A percentile compares a stretch with the other conserved stretches of the same genome.
These are phyloP conservation scores for Colletotrichum sojae DNA, from an alignment of 2,329 filamentous ascomycete species.

Conservation along the genomic window DNA sequence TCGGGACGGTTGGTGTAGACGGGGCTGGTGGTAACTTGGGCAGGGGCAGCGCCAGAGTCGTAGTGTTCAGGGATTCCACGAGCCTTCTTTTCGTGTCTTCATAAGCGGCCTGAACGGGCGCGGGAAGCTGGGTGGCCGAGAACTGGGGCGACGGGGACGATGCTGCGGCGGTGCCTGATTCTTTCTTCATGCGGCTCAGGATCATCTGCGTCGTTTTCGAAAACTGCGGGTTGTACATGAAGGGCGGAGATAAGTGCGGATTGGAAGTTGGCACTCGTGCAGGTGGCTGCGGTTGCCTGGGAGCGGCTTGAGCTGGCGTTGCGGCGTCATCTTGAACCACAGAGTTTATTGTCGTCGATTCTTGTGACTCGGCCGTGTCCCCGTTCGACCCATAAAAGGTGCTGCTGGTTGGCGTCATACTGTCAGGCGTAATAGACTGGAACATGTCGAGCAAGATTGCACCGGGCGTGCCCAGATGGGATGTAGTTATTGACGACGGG, in stretches of 20 bases:
- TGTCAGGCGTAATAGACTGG: background rate
- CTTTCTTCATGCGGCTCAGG: slow-evolving; percentile 46
- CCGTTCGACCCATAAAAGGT: background rate
- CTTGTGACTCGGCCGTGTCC: background rate
- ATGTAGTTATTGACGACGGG: background rate
- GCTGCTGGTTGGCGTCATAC: background rate
- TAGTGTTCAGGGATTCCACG: slow-evolving; percentile 30
- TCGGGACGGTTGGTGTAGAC: background rate
- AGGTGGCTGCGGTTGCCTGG: background rate
- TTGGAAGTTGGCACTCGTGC: background rate
- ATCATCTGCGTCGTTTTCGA: slow-evolving; percentile 46
- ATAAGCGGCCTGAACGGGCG: slow-evolving; percentile 15
- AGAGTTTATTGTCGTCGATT: background rate
- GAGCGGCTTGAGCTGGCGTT: background rate
- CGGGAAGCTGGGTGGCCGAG: background rate
- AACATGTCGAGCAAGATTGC: background rate
- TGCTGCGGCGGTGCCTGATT: slow-evolving; percentile 20
- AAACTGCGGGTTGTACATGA: slow-evolving; percentile 50
- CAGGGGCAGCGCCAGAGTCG: slow-evolving; percentile 18
- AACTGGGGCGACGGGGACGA: background rate
- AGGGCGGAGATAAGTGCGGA: background rate
- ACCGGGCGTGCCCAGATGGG: background rate
- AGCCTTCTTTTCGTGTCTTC: slow-evolving; percentile 37
- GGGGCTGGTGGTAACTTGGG: background rate
- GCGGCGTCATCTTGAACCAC: background rate